Evolutionary conservation across 495 filamentous ascomycete species (phyloP).

Genomic region (Talaromyces proteolyticus): DNA sequence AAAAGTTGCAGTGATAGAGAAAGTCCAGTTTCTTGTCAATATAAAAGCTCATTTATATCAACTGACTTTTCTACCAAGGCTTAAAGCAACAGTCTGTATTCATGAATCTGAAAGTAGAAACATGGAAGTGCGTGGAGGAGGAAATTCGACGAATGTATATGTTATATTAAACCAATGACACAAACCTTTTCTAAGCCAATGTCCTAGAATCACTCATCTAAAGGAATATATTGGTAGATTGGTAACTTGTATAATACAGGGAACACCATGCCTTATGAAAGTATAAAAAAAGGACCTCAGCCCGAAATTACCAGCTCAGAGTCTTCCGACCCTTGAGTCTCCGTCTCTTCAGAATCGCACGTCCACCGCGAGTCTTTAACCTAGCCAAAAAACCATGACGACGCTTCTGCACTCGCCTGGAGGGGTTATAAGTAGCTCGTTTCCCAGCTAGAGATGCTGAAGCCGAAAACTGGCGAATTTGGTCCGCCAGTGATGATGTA

Average conservation of each 20-base stretch:
- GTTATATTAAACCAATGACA: no score
- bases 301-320: constrained; percentile 46
- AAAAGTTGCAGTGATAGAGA: neutral
- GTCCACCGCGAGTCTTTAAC: constrained; percentile 47
- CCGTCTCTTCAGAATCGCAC: constrained; percentile 52
- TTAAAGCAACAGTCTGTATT: neutral
- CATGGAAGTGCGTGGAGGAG: no score
- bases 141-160: no score
- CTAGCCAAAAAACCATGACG: constrained; percentile 63
- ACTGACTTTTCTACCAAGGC: no score
- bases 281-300: neutral
- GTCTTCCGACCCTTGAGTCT: constrained; percentile 53
- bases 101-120: no score
- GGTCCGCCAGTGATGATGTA: neutral
- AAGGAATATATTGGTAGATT: no score
- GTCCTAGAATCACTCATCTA: no score
- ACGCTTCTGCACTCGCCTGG: constrained; percentile 64
- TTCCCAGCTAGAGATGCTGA: constrained; percentile 43
- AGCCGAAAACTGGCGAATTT: constrained; percentile 31
- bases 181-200: no score
- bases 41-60: no score
- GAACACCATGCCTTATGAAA: no score
- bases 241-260: constrained; percentile 4
- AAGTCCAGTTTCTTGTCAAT: neutral
- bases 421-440: constrained; percentile 59